Base-by-base conservation (phyloP, 78 protist species). In the Pigoraptor vietnamica region DNA sequence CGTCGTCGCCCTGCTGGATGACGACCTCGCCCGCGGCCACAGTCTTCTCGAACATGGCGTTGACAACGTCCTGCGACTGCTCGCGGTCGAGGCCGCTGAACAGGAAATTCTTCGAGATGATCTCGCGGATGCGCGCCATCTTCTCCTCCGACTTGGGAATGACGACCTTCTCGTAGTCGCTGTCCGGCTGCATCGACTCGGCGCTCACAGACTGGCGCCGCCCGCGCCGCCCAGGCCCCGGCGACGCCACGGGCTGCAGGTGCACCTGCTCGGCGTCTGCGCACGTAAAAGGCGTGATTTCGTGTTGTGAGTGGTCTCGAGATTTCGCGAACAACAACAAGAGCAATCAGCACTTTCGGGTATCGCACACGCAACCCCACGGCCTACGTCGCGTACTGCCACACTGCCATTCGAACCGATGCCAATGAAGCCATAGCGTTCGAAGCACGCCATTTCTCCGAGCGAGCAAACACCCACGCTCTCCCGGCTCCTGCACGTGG, bases 31-130 rank as follows among this genome's bases (percentile, higher is more conserved):
- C 95, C 6, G 90, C 90, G 29, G 82, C 87, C 79, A 90, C 91
- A 10, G 35, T 37, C n/a, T 88, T 87, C 79, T 95, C 95, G n/a
- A 90, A 90, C 96, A 95, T 94, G 9, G 97, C 95, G 21, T 93
- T 93, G 89, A 93, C 90, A 36, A 95, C 86, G 0, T 90, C 39
- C n/a, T 92, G 55, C 90, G 89, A 35, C 90, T 95, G 95, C 67
- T 94, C 96, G 34, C 56, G 91, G 0, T 95, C 95, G 29, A 94
- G 83, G 91, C 89, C 90, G 40, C 81, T 90, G 87, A 95, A 95
- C 86, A 95, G 87, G 33, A 95, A 40, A 89, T 93, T 95, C 23
- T 55, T 82, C 32, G 90, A 6, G 39, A 33, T 40, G 39, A 55
- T 55, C 25, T 0, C 39, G n/a, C 56, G 56, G 29, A 88, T 88